Base-by-base conservation (phyloP, 345 rosid genomes). In the Reutealis trisperma region DNA sequence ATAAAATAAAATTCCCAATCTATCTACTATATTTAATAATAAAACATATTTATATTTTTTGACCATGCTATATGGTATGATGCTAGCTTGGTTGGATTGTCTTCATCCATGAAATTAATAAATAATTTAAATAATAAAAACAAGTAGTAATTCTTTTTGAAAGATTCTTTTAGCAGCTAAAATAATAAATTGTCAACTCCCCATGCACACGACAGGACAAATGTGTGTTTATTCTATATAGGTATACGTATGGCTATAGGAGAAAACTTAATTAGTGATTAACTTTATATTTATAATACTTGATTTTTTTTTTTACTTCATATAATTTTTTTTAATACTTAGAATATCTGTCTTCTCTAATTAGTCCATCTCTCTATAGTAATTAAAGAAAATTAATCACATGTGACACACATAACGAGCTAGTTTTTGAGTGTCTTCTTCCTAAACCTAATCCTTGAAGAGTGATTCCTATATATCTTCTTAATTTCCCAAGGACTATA, bases 161-260 rank as follows among this genome's bases (percentile, higher is more conserved):
- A 83, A 83, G 86, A 86, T 86, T 86, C 86, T 22, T 37, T 37
- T 45, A 41, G 73, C 22, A 58, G 10, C 51, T 14, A 44, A 72
- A 67, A 70, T 61, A 83, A 68, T 63, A 75, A 78, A 76, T 80
- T 70, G 89, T 86, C 87, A 83, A 84, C 87, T 76, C 86, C 75
- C 71, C 84, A 75, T 75, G 87, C 81, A 79, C 21, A 72, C 57
- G 72, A 81, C 75, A 72, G 54, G 82, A 81, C 85, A 77, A 18
- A 83, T 68, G 58, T 68, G 47, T 75, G 78, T 73, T 67, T 54
- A 75, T 49, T 44, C 61, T 9, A 63, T 12, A 67, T 27, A 34
- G 41, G 41, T 3, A 34, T 34, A 34, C 41, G 41, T 3, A 34
- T 2, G 41, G 41, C 41, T 34, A 34, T 34, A 34, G 5, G 41